Evolutionary conservation across 345 rosid genomes (phyloP).

Genomic region (Litchi chinensis): DNA sequence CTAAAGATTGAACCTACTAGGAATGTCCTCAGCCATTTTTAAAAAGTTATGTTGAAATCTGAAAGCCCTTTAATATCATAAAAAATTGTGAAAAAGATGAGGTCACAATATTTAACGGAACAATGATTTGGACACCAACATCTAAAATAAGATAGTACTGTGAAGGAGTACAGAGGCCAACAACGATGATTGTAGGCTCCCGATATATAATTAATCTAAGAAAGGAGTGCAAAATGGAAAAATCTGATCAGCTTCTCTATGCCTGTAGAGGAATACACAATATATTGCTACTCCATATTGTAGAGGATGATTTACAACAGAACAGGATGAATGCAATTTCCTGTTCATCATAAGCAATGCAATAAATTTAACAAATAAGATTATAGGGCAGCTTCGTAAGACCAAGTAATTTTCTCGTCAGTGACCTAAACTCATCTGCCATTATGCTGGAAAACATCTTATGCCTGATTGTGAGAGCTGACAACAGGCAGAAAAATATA

Average conservation of each 20-base stretch:
- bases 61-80: neutral
- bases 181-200: neutral
- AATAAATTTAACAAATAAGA: neutral
- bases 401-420: neutral
- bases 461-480: neutral
- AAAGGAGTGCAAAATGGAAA: neutral
- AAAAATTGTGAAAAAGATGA: neutral
- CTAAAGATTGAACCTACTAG: neutral
- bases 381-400: neutral
- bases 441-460: neutral
- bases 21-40: neutral
- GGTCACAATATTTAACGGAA: neutral
- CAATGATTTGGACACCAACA: neutral
- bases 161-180: conserved; percentile 3
- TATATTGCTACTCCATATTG: neutral
- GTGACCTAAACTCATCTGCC: neutral
- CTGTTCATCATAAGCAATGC: neutral
- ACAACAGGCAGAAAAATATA: neutral
- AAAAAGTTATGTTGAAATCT: neutral
- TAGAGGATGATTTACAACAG: neutral
- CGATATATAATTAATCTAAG: neutral
- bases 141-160: neutral
- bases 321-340: neutral
- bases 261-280: neutral
- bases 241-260: neutral